Percentiles rank a stretch among this genome's conserved stretches.
These are phyloP conservation scores for Ramaria sp. DNA, from an alignment of 768 basidiomycete species.

Conservation along the genomic window DNA sequence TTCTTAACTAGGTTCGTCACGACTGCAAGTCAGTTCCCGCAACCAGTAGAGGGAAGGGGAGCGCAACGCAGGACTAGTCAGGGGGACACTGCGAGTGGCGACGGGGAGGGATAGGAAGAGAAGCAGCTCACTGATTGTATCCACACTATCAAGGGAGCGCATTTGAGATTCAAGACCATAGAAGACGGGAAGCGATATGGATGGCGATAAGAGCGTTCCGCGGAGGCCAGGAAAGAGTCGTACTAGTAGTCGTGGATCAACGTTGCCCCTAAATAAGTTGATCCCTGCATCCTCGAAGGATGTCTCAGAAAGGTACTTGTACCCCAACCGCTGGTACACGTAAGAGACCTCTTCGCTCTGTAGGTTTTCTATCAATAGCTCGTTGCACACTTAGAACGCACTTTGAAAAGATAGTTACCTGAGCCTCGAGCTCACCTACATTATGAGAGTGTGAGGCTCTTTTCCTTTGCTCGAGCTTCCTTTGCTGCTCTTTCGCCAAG, in stretches of 20 bases:
- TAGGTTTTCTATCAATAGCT: background rate
- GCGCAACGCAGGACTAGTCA: conserved; percentile 21
- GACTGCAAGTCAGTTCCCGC: conserved; percentile 72
- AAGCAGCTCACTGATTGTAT: conserved; percentile 72
- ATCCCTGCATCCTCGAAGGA: conserved; percentile 76
- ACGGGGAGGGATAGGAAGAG: conserved; percentile 12
- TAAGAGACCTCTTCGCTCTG: conserved; percentile 65
- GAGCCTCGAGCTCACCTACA: conserved; percentile 31
- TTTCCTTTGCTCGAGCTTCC: conserved; percentile 43
- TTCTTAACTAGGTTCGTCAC: conserved; percentile 83
- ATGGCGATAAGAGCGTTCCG: conserved; percentile 37
- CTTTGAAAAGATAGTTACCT: background rate
- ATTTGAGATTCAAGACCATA: conserved; percentile 65
- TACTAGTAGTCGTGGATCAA: conserved; percentile 78
- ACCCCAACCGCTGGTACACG: conserved; percentile 74
- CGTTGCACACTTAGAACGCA: background rate
- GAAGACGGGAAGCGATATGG: conserved; percentile 59
- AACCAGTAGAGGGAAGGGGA: conserved; percentile 26
- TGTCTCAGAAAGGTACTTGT: conserved; percentile 67
- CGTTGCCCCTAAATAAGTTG: conserved; percentile 64
- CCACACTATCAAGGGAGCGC: conserved; percentile 56
- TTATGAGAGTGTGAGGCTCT: conserved; percentile 34
- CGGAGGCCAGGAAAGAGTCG: conserved; percentile 74
- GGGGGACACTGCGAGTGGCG: conserved; percentile 16
- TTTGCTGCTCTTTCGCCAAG: conserved; percentile 50